Base-by-base conservation (phyloP, 1,284 basidiomycete genomes). In the Ustilago sp. region DNA sequence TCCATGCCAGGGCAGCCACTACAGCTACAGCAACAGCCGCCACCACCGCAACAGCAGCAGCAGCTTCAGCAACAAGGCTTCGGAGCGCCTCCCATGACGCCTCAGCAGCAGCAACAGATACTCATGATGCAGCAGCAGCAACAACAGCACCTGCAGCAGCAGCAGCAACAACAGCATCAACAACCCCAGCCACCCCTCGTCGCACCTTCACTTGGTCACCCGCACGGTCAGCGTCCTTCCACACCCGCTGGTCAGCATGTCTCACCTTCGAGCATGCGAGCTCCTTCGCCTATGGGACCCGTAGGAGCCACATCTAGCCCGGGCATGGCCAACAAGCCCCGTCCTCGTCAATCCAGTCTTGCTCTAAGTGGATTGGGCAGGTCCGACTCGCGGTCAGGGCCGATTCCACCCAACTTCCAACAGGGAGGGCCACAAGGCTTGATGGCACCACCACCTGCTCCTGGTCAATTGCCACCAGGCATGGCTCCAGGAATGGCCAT, bases 381-480 rank as follows among this genome's bases (percentile, higher is more conserved):
- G 38, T 63, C 77, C 15, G 68, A 79, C 43, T 74, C 70, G 51
- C 61, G 74, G 34, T 64, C 66, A 39, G 71, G 74, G n/a, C 78
- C 63, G 8, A 55, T 64, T 39, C 59, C 60, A 56, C 60, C 66
- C 39, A 47, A 17, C 19, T 73, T 73, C 48, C 59, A 62, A 39
- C 69, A 71, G 34, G 69, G 54, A 19, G 72, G 66, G 1, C 64
- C 63, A 55, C 63, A 64, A 51, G 74, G 64, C 28, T 32, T 78
- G 51, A 78, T 78, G 75, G 75, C 75, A 6, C 75, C 75, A 0
- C 75, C 75, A 34, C 75, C 75, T 8, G 75, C 75, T 45, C 75
- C 75, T 15, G 62, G 69, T 15, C 75, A 77, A 2, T 19, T 77
- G 53, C 69, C 74, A 6, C 74, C 64, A 12, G 68, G 64, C 3